Evolutionary conservation across 2,329 filamentous ascomycete genomes (phyloP), one percentile per base, ranked within the genome.

Genomic region (Aschersonia sp.): DNA sequence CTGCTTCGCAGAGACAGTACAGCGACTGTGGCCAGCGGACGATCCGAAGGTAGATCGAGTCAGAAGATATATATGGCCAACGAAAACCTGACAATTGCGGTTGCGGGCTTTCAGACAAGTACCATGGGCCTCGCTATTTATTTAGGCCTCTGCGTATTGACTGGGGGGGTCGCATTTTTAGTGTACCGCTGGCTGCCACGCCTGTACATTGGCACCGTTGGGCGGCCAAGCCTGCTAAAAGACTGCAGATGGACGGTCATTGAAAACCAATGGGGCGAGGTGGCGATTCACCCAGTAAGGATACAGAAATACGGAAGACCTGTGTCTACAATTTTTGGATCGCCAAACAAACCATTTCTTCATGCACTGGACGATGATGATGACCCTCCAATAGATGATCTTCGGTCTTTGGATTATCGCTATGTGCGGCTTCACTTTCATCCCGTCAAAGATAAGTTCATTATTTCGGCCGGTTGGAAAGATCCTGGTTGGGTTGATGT

Each of bases 231-330:
- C 12, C 71, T 85, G 2, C 69, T 98, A 32, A 73, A 75, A 47
- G 78, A 85, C 47, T 92, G 87, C 58, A 75, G 85, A 50, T 98
- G 94, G 92, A 83, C 95, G 42, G 89, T 94, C 31, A 78, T 97
- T 53, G 92, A 96, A 75, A 96, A 98, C 58, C 88, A 97, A 73
- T 97, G 92, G 90, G 85, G 85, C 45, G 90, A 97, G 63, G 85
- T 97, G 63, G 73, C 76, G 10, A 77, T 92, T n/a, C 77, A 94
- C 57, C 60, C 79, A 45, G 73, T 97, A 10, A 71, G 73, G 39
- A 65, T 63, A 12, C 68, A 68, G 48, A 60, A 63, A 22, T 80
- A 76, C 61, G 77, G 71, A 45, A 76, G 70, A 49, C 69, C 71
- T 4, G 59, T 78, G 48, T 81, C 70, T 49, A 78, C 75, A 0